Evolutionary conservation across 495 filamentous ascomycete genomes (phyloP), one percentile per base, ranked within the genome.

Genomic region (Massariosphaeria phaeospora): DNA sequence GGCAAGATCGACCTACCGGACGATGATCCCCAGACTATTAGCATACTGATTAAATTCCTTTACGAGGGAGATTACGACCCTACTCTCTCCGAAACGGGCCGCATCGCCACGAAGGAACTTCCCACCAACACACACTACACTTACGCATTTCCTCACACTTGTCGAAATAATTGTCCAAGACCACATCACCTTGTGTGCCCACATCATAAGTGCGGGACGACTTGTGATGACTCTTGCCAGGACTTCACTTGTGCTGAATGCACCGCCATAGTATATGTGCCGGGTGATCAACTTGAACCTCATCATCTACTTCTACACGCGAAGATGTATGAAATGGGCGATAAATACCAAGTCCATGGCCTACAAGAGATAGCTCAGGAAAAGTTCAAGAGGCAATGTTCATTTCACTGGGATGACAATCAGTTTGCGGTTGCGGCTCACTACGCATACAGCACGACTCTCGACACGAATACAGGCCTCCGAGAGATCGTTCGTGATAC

Each of bases 241-340:
- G n/a, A n/a, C n/a, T n/a, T n/a, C n/a, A n/a, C n/a, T n/a, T n/a
- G n/a, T n/a, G n/a, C n/a, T n/a, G n/a, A n/a, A n/a, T n/a, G n/a
- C n/a, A n/a, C n/a, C n/a, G n/a, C n/a, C n/a, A n/a, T n/a, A n/a
- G n/a, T n/a, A n/a, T n/a, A n/a, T n/a, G n/a, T n/a, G n/a, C n/a
- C n/a, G n/a, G n/a, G n/a, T n/a, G n/a, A n/a, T n/a, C n/a, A n/a
- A n/a, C n/a, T n/a, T n/a, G n/a, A n/a, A n/a, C n/a, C 47, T 50
- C 40, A 17, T 45, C 25, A 53, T 42, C 18, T 33, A 33, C 7
- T 33, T 13, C 7, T 13, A 13, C 61, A 73, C 47, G 57, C 68
- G 18, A 62, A 65, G n/a, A 60, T 74, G n/a, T 78, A 75, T 43
- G 48, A 67, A 3, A 66, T 74, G 21, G 73, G 68, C 2, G 70